Evolutionary conservation across 768 basidiomycete genomes (phyloP).

Genomic region (Termitomyces sp.): DNA sequence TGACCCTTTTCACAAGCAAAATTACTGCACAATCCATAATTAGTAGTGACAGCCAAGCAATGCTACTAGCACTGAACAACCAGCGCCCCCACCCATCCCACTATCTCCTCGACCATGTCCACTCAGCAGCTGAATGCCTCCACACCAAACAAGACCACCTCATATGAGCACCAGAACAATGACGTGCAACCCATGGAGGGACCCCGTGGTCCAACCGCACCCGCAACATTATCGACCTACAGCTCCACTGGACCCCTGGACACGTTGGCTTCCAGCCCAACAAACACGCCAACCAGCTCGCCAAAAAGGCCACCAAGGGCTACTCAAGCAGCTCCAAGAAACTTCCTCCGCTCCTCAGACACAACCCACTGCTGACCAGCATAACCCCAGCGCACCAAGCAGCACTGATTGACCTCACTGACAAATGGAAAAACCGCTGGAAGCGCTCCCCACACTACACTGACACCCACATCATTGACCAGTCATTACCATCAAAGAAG

Average conservation of each 20-base stretch:
- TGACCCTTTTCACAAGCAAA: neutral
- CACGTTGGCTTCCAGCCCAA: no score
- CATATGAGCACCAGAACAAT: neutral
- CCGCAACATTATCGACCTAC: no score
- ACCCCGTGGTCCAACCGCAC: neutral
- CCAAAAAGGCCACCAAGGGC: no score
- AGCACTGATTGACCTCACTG: neutral
- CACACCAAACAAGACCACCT: neutral
- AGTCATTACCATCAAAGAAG: no score
- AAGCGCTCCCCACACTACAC: neutral
- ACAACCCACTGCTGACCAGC: neutral
- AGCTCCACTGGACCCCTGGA: no score
- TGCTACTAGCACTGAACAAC: neutral
- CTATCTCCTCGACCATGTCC: neutral
- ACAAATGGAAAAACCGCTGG: neutral
- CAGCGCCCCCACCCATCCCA: neutral
- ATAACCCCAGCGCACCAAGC: neutral
- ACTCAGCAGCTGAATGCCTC: neutral
- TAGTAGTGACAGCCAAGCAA: neutral
- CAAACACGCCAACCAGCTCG: no score
- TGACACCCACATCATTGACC: no score
- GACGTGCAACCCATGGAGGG: no score
- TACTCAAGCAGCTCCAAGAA: neutral
- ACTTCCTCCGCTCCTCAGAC: neutral
- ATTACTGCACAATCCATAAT: neutral